These are phyloP conservation scores for Lactifluus volemus DNA, from an alignment of 768 basidiomycete species.

Conservation along the genomic window DNA sequence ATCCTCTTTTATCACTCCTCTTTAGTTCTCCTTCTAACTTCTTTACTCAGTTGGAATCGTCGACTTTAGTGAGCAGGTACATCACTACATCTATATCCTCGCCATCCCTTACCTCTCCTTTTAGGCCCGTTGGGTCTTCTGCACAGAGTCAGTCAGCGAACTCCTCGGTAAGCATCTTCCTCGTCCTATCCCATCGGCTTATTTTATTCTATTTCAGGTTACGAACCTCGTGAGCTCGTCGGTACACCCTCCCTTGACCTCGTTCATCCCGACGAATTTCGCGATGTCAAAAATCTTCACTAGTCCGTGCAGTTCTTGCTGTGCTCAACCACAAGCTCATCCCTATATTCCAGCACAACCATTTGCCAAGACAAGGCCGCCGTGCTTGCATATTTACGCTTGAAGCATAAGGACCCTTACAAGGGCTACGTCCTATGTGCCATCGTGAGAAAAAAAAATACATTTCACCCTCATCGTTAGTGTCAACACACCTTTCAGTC, in stretches of 20 bases:
- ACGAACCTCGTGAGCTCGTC: slow-evolving; percentile 62
- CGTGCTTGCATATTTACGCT: slow-evolving; percentile 65
- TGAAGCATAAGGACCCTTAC: slow-evolving; percentile 72
- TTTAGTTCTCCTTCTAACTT: slow-evolving; percentile 1
- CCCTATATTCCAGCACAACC: slow-evolving; percentile 45
- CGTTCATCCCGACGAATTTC: slow-evolving; percentile 74
- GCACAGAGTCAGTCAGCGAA: slow-evolving; percentile 57
- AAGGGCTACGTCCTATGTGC: slow-evolving; percentile 69
- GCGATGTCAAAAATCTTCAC: slow-evolving; percentile 56
- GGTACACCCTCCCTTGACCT: slow-evolving; percentile 63
- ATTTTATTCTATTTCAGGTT: slow-evolving; percentile 38
- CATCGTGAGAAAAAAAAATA: slow-evolving; percentile 48
- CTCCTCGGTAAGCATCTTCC: slow-evolving; percentile 40
- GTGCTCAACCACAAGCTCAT: neutral
- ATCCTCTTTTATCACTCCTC: neutral
- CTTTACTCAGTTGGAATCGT: slow-evolving; percentile 57
- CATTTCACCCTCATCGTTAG: neutral
- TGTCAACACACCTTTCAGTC: slow-evolving; percentile 27
- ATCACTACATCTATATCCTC: slow-evolving; percentile 13
- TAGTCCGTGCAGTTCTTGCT: slow-evolving; percentile 37
- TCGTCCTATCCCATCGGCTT: neutral
- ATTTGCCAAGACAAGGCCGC: slow-evolving; percentile 75
- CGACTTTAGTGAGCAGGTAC: slow-evolving; percentile 69
- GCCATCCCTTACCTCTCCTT: neutral
- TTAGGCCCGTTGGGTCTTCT: slow-evolving; percentile 59